These are phyloP conservation scores for Aristolochia fimbriata DNA, from an alignment of 164 flowering plant genomes.

Conservation along the genomic window DNA sequence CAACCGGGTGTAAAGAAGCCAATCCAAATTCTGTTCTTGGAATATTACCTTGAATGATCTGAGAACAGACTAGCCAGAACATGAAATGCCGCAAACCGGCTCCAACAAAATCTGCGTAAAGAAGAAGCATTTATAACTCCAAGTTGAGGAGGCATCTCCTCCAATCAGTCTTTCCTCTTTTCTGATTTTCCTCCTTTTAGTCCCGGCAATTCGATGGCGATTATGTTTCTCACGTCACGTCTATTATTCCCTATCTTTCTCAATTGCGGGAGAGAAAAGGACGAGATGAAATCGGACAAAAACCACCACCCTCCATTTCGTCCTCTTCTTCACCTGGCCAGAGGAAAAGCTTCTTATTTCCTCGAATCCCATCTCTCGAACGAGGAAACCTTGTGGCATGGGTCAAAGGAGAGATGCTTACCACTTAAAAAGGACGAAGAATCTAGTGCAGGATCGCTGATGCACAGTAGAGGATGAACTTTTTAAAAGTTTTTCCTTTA, in stretches of 20 bases:
- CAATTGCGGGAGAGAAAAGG: not conserved
- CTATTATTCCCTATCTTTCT: not conserved
- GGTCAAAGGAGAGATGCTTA: no score
- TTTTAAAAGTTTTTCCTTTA: no score
- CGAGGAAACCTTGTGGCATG: no score
- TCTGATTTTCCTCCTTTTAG: not conserved
- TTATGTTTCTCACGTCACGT: not conserved
- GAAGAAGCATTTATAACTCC: not conserved
- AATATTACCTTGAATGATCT: not conserved
- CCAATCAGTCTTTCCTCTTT: not conserved
- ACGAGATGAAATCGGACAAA: constrained; percentile 1
- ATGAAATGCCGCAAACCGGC: not conserved
- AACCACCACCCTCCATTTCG: not conserved
- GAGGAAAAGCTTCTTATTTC: no score
- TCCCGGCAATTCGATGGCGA: not conserved
- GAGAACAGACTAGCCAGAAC: not conserved
- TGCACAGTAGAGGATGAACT: no score
- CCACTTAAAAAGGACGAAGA: no score
- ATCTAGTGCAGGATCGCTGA: no score
- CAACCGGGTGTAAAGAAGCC: not conserved
- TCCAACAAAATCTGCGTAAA: not conserved
- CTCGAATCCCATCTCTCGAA: no score
- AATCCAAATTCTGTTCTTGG: not conserved
- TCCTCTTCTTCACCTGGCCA: not conserved
- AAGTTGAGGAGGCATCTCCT: not conserved